Base-by-base conservation (phyloP, 2,329 filamentous ascomycete species). In the Colletotrichum phormii region DNA sequence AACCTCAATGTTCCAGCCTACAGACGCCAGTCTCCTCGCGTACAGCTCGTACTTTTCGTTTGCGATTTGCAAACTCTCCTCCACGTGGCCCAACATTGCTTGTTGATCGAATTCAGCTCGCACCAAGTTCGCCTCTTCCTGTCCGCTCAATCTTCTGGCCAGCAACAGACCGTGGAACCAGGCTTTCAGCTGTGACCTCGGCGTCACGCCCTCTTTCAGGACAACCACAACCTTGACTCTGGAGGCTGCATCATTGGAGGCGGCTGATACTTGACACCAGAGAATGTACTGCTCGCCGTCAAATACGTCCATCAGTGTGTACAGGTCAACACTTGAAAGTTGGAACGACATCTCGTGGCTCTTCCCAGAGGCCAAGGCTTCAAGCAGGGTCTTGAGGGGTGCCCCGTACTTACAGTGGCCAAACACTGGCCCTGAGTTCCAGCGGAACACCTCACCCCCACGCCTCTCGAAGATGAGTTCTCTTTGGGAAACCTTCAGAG, bases 401-500 rank as follows among this genome's bases (percentile, higher is more conserved):
- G 71, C 49, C 0, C 71, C 71, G 15, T 64, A 73, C 4, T 73
- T 70, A 60, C 71, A 73, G 12, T 71, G 66, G 1, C 71, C 71
- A 11, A 73, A 51, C 1, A 65, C 42, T 12, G 49, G 26, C 0
- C 53, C 60, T 1, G 59, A 59, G 35, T 73, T 61, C 71, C 71
- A 73, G 3, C 71, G 60, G 2, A 70, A 61, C 7, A 73, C 71
- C 13, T 64, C 66, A 4, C 71, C 71, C 6, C 71, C 35, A 2
- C 66, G 71, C 24, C 29, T 61, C n/a, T 73, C 71, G 2, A 73
- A 73, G 1, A 73, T 73, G 6, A 31, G 46, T n/a, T 73, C 71
- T 4, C 22, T 65, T 8, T 57, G 37, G n/a, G 71, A 49, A 26
- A 73, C 42, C 1, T 57, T 22, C 3, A n/a, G n/a, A 1, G 71